Evolutionary conservation across 139 green algal genomes (phyloP).

Genomic region (Chlamydomonas schloesseri): DNA sequence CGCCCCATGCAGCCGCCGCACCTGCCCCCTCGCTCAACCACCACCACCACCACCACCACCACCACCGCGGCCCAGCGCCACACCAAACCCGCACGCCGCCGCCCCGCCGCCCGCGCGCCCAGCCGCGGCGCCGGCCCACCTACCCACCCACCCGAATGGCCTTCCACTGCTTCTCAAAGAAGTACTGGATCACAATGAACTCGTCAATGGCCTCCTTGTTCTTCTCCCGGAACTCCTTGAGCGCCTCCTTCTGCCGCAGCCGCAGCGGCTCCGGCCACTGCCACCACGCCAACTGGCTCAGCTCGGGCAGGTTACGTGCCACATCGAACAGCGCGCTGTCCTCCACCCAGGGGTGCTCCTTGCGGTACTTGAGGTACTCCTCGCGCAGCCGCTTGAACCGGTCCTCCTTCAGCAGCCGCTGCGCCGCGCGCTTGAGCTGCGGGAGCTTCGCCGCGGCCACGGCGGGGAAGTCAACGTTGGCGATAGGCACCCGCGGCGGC

Average conservation of each 20-base stretch:
- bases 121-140: too few relatives aligned
- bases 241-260: constrained; percentile 46
- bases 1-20: too few relatives aligned
- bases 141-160: constrained; percentile 77
- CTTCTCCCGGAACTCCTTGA: constrained; percentile 60
- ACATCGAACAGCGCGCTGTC: constrained; percentile 92
- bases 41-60: too few relatives aligned
- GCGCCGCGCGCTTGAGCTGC: constrained; percentile 81
- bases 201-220: constrained; percentile 81
- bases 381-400: constrained; percentile 46
- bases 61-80: too few relatives aligned
- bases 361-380: constrained; percentile 41
- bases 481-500: constrained; percentile 56
- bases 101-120: background rate
- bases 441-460: constrained; percentile 75
- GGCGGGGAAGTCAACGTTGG: constrained; percentile 25
- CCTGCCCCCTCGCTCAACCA: too few relatives aligned
- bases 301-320: constrained; percentile 57
- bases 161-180: constrained; percentile 97
- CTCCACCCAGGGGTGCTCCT: constrained; percentile 84
- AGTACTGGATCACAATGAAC: constrained; percentile 94
- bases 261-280: constrained; percentile 86
- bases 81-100: too few relatives aligned
- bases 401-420: constrained; percentile 63
- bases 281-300: constrained; percentile 88